These are phyloP conservation scores for Malassezia furfur DNA, from an alignment of 1,284 basidiomycete genomes.

Conservation along the genomic window DNA sequence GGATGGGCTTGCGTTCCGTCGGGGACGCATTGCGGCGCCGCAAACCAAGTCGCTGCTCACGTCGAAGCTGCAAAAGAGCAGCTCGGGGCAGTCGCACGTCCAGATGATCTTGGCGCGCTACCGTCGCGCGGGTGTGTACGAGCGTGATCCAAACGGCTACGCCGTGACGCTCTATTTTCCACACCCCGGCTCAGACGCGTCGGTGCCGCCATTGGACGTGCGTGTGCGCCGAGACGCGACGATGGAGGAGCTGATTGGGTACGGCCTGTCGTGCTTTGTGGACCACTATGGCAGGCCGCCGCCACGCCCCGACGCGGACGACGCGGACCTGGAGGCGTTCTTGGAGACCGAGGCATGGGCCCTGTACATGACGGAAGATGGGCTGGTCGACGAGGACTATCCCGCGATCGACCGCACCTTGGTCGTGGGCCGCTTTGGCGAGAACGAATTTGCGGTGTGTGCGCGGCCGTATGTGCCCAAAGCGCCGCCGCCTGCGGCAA, in stretches of 20 bases:
- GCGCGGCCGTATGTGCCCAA: neutral
- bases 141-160: constrained; percentile 49
- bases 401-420: constrained; percentile 87
- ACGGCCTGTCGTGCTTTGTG: constrained; percentile 80
- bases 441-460: constrained; percentile 79
- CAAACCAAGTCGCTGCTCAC: neutral
- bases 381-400: constrained; percentile 96
- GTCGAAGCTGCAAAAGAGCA: neutral
- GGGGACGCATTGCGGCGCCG: neutral
- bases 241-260: constrained; percentile 91
- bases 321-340: constrained; percentile 52
- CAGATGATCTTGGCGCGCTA: neutral
- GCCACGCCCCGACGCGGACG: constrained; percentile 54
- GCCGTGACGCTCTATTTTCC: constrained; percentile 79
- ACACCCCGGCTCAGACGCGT: neutral
- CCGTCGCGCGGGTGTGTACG: constrained; percentile 1
- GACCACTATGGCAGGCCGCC: constrained; percentile 64
- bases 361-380: constrained; percentile 90
- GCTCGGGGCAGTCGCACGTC: neutral
- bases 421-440: constrained; percentile 76
- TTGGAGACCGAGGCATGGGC: constrained; percentile 75
- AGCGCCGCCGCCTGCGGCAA: neutral
- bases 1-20: neutral
- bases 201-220: neutral
- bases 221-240: constrained; percentile 74